A percentile compares a stretch with the other conserved stretches of the same genome.
Evolutionary conservation across 2,329 filamentous ascomycete genomes (phyloP).

Genomic region (Phialocephala sp.): DNA sequence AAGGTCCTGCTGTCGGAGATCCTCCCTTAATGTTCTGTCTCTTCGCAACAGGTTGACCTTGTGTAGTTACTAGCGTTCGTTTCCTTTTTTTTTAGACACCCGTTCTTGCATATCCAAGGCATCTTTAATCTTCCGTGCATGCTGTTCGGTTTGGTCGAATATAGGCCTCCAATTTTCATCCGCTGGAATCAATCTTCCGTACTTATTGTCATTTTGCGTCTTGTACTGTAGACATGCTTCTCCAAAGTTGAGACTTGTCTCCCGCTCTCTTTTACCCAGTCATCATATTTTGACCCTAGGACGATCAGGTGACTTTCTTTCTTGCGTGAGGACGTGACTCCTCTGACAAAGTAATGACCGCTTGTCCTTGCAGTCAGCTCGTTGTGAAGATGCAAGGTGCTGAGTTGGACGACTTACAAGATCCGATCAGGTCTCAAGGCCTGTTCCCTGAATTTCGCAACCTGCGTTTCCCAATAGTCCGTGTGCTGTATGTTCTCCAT

Average conservation of each 20-base stretch:
- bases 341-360: background rate
- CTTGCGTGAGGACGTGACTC: background rate
- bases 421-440: constrained; percentile 1
- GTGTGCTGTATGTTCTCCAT: background rate
- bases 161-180: background rate
- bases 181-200: background rate
- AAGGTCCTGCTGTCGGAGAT: background rate
- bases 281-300: background rate
- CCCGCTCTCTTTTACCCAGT: background rate
- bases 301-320: background rate
- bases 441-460: background rate
- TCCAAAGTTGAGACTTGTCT: background rate
- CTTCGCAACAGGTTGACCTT: background rate
- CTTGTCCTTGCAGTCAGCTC: background rate
- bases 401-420: background rate
- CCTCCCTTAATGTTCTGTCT: background rate
- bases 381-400: background rate
- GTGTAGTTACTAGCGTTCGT: background rate
- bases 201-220: background rate
- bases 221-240: background rate
- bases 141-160: background rate
- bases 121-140: background rate
- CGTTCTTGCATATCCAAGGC: background rate
- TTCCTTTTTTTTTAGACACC: background rate
- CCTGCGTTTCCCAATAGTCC: background rate